Percentiles rank a stretch among this genome's conserved stretches.
Conservation (phyloP, 495 filamentous ascomycete genomes). For the Hypoxylon trugodes region DNA sequence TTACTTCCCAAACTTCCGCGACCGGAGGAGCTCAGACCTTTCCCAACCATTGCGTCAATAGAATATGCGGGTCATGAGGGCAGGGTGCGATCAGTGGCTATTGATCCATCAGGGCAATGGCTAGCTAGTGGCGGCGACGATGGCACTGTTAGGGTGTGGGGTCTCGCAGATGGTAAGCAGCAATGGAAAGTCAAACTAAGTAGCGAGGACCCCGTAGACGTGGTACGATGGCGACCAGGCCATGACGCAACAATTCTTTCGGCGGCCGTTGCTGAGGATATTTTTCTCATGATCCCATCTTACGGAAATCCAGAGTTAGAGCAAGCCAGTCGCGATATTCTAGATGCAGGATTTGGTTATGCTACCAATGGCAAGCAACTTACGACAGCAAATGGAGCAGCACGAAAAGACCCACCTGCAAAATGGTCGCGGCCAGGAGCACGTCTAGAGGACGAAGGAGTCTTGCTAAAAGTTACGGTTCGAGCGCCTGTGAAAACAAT, state of each 20-base stretch:
- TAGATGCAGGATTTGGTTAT: constrained; percentile 91
- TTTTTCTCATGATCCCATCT: constrained; percentile 83
- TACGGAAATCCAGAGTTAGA: constrained; percentile 75
- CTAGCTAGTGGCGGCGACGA: constrained; percentile 94
- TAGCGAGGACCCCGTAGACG: constrained; percentile 83
- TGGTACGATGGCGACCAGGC: constrained; percentile 88
- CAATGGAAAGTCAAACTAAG: constrained; percentile 83
- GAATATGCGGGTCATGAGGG: constrained; percentile 90
- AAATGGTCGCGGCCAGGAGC: constrained; percentile 83
- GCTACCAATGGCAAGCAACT: constrained; percentile 71
- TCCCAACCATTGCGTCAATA: constrained; percentile 86
- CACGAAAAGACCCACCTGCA: constrained; percentile 76
- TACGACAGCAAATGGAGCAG: constrained; percentile 60
- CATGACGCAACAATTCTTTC: constrained; percentile 83
- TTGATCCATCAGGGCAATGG: constrained; percentile 80
- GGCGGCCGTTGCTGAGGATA: constrained; percentile 81
- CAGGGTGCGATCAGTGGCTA: constrained; percentile 79
- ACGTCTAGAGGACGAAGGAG: constrained; percentile 77
- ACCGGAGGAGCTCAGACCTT: constrained; percentile 90
- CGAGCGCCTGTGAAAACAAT: constrained; percentile 87
- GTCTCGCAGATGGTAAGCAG: constrained; percentile 84
- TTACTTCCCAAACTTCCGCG: constrained; percentile 94
- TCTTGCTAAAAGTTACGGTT: constrained; percentile 80
- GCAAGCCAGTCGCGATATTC: constrained; percentile 72
- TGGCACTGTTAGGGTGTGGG: constrained; percentile 91